phyloP scores from a whole-genome alignment of 208 protist species.

The Acanthamoeba sp. region DNA sequence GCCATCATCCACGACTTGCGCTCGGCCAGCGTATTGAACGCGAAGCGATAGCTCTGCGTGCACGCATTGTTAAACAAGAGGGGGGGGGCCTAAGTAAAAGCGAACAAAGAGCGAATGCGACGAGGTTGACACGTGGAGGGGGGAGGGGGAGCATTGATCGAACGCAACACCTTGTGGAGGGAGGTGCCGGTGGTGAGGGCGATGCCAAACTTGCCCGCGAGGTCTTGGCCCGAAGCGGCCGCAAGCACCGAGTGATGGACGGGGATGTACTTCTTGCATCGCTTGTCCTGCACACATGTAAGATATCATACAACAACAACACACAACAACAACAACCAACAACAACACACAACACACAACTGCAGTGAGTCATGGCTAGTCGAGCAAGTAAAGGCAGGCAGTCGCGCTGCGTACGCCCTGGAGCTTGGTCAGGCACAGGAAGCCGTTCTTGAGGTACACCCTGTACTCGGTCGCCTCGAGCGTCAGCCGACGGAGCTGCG shows the following conservation, averaged over 20 bases:
- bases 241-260: not conserved
- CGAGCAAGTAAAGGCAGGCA: too few species aligned
- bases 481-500: too few species aligned
- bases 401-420: not conserved
- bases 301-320: not conserved
- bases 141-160: not conserved
- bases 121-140: too few species aligned
- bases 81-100: too few species aligned
- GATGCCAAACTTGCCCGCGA: not conserved
- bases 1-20: slow-evolving; percentile 42
- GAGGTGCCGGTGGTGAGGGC: slow-evolving; percentile 23
- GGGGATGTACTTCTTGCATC: slow-evolving; percentile 10
- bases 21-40: slow-evolving; percentile 1
- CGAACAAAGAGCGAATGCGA: not conserved
- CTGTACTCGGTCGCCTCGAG: not conserved
- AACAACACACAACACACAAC: too few species aligned
- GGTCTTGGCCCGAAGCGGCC: not conserved
- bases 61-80: not conserved
- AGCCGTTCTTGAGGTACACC: slow-evolving; percentile 41
- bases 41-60: not conserved
- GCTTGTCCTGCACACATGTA: not conserved
- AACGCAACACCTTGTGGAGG: slow-evolving; percentile 5
- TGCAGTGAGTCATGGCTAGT: too few species aligned
- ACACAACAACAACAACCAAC: too few species aligned
- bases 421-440: not conserved